Evolutionary conservation across 2,329 filamentous ascomycete species (phyloP).

Genomic region (Simplicillium sp.): DNA sequence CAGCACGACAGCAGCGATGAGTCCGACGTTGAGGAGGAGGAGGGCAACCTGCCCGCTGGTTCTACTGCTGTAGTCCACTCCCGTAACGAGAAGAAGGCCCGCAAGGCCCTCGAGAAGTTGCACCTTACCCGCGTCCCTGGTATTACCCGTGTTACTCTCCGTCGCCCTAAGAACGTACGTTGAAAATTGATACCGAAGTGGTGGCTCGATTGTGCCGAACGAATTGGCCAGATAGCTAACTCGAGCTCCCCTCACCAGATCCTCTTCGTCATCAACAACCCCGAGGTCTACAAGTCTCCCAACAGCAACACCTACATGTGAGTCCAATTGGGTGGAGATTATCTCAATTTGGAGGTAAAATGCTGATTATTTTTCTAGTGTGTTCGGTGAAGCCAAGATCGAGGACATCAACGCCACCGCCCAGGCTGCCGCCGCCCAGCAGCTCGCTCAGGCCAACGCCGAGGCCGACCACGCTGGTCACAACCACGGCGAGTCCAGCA

Average conservation of each 20-base stretch:
- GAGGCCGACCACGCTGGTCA: slow-evolving; percentile 62
- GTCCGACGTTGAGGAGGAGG: slow-evolving; percentile 71
- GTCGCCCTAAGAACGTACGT: slow-evolving; percentile 98
- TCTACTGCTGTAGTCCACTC: slow-evolving; percentile 89
- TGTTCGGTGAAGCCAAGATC: slow-evolving; percentile 99
- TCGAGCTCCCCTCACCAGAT: slow-evolving; percentile 49
- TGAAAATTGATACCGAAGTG: background rate
- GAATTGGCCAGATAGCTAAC: too few relatives aligned
- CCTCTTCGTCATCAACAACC: slow-evolving; percentile 99
- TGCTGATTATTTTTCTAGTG: slow-evolving; percentile 42
- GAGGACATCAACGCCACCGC: slow-evolving; percentile 98
- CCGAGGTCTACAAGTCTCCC: slow-evolving; percentile 98
- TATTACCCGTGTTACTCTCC: slow-evolving; percentile 95
- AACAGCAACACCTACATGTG: slow-evolving; percentile 99
- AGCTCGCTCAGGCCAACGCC: slow-evolving; percentile 67
- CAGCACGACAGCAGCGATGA: slow-evolving; percentile 67
- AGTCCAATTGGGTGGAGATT: slow-evolving; percentile 26
- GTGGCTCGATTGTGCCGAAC: too few relatives aligned
- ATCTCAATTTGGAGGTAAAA: background rate
- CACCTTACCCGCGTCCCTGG: slow-evolving; percentile 92
- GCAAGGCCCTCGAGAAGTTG: slow-evolving; percentile 98
- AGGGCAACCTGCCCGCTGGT: slow-evolving; percentile 70
- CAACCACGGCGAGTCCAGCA: slow-evolving; percentile 60
- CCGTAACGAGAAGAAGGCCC: slow-evolving; percentile 99
- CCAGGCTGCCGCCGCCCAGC: slow-evolving; percentile 90